These are phyloP conservation scores for Lipomyces sp. DNA, from an alignment of 805 yeast species.

Conservation along the genomic window DNA sequence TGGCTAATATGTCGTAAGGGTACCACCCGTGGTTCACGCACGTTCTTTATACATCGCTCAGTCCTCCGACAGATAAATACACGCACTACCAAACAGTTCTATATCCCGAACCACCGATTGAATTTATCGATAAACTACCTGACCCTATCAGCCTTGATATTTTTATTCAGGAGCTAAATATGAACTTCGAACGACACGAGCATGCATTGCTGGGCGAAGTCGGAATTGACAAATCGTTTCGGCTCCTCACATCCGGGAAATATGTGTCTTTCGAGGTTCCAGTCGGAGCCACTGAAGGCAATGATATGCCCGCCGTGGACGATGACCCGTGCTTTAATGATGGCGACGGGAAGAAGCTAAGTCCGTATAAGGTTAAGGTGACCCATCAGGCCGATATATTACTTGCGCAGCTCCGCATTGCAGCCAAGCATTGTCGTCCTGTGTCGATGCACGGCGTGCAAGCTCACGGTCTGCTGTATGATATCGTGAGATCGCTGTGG, in stretches of 20 bases:
- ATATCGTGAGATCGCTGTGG: constrained; percentile 38
- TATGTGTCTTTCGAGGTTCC: constrained; percentile 51
- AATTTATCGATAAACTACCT: constrained; percentile 52
- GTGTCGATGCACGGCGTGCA: constrained; percentile 84
- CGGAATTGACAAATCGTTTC: constrained; percentile 79
- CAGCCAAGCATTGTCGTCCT: constrained; percentile 47
- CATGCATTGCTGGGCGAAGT: constrained; percentile 74
- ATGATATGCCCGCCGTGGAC: not conserved
- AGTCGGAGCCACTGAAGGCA: constrained; percentile 2
- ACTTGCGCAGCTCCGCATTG: constrained; percentile 50
- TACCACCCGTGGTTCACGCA: constrained; percentile 93
- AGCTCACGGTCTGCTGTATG: constrained; percentile 62
- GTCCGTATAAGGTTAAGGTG: constrained; percentile 55
- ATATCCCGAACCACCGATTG: constrained; percentile 38
- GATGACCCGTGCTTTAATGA: constrained; percentile 2
- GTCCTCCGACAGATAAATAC: constrained; percentile 37
- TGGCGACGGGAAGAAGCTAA: constrained; percentile 29
- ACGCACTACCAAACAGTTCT: constrained; percentile 60
- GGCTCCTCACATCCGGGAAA: constrained; percentile 50
- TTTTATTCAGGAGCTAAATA: constrained; percentile 39
- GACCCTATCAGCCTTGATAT: constrained; percentile 50
- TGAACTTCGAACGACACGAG: constrained; percentile 36
- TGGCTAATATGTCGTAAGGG: constrained; percentile 43
- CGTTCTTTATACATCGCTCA: constrained; percentile 44
- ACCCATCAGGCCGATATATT: constrained; percentile 64